These are phyloP conservation scores for Rubus parviflorus DNA, from an alignment of 306 rosid species.

Conservation along the genomic window DNA sequence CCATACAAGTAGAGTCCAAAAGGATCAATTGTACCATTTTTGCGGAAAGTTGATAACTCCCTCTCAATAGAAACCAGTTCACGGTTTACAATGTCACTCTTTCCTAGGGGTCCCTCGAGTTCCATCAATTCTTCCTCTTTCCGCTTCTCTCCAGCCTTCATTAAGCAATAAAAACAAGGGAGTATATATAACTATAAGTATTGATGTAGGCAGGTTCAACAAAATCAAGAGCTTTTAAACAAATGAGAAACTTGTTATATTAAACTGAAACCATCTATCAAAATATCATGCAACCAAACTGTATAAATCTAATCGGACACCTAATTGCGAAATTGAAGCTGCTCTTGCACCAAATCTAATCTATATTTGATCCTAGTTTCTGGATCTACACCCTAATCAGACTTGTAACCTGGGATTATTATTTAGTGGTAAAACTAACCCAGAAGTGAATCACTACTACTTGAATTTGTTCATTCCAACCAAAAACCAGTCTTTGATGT, in stretches of 20 bases:
- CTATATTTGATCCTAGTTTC: not conserved
- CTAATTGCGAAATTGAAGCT: no score
- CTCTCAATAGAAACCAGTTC: constrained; percentile 84
- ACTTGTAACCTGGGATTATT: no score
- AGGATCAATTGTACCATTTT: constrained; percentile 72
- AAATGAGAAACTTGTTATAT: not conserved
- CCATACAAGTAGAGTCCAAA: constrained; percentile 89
- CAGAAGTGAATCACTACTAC: not conserved
- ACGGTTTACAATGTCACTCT: constrained; percentile 64
- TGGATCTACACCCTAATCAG: constrained; percentile 1
- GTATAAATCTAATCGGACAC: no score
- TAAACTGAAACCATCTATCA: not conserved
- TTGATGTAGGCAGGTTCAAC: not conserved
- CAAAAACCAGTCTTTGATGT: not conserved
- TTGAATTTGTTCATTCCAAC: not conserved
- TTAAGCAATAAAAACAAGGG: constrained; percentile 6
- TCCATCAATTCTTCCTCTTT: constrained; percentile 96
- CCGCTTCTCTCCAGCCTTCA: constrained; percentile 96
- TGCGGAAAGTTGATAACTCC: constrained; percentile 79
- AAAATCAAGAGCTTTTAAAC: not conserved
- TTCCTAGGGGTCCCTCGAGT: constrained; percentile 95
- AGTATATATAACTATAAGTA: not conserved
- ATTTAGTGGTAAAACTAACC: not conserved
- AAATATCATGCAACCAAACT: not conserved
- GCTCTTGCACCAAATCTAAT: not conserved